Evolutionary conservation across 257 asterid species (phyloP).

Genomic region (Petunia secreta): DNA sequence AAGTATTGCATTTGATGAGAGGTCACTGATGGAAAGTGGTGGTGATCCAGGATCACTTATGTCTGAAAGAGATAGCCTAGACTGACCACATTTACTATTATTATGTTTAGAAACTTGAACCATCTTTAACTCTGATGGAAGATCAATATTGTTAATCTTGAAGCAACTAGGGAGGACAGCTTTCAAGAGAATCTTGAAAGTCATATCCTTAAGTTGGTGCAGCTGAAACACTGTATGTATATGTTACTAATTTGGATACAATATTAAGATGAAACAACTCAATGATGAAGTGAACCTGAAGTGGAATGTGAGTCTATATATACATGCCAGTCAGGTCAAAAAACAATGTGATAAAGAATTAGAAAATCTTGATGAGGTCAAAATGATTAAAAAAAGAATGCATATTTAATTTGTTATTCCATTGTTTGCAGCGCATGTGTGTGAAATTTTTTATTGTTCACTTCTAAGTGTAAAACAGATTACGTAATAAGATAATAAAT

Average conservation of each 20-base stretch:
- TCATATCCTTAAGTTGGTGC: conserved; percentile 25
- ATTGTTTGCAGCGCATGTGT: neutral
- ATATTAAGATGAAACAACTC: neutral
- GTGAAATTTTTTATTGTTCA: no score
- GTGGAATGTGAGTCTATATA: conserved; percentile 17
- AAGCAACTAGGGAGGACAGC: conserved; percentile 38
- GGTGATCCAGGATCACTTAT: conserved; percentile 24
- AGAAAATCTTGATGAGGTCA: neutral
- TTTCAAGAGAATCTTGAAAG: conserved; percentile 31
- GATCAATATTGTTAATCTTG: conserved; percentile 23
- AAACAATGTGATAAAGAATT: neutral
- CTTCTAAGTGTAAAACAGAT: no score
- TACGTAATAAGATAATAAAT: no score
- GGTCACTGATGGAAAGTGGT: neutral
- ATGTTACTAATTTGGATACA: neutral
- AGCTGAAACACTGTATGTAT: no score
- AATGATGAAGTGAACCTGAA: neutral
- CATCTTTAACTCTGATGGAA: conserved; percentile 9
- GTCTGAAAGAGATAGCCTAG: conserved; percentile 25
- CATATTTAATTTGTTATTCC: neutral
- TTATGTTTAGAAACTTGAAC: neutral
- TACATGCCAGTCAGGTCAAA: neutral
- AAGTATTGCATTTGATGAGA: conserved; percentile 29
- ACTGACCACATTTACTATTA: neutral
- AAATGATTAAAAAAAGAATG: neutral